phyloP scores from a whole-genome alignment of 2,329 filamentous ascomycete species.

The Stromatinia cepivora region DNA sequence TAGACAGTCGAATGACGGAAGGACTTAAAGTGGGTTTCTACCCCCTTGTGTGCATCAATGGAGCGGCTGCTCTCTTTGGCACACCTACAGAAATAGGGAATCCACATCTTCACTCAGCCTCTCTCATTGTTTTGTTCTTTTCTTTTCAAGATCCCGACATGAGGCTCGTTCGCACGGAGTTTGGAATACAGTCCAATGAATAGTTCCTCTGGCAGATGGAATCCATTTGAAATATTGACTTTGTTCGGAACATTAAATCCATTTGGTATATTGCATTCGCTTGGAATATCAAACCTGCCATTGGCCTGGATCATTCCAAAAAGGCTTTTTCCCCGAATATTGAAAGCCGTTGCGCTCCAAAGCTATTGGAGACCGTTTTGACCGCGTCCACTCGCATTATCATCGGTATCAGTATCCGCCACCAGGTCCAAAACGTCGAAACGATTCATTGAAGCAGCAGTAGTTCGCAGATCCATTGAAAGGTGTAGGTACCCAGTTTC shows the following conservation, averaged over 20 bases:
- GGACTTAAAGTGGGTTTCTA: no score
- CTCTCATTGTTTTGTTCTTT: not conserved
- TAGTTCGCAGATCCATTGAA: not conserved
- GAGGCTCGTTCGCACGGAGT: not conserved
- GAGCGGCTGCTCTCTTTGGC: no score
- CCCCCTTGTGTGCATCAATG: no score
- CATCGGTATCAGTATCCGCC: not conserved
- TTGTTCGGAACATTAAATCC: not conserved
- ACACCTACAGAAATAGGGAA: no score
- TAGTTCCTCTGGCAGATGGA: not conserved
- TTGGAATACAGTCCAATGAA: not conserved
- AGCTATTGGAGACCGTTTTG: not conserved
- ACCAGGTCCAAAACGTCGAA: not conserved
- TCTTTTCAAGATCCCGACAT: not conserved
- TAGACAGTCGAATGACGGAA: no score
- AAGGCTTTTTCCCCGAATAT: not conserved
- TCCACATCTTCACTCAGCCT: not conserved
- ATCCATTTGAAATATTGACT: not conserved
- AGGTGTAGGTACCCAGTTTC: not conserved
- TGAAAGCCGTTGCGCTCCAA: not conserved
- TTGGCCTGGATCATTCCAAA: not conserved
- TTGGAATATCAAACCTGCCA: not conserved
- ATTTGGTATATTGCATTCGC: not conserved
- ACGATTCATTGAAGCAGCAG: not conserved
- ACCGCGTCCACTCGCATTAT: not conserved